Base-by-base conservation (phyloP, 306 rosid species). In the Senna siamea region DNA sequence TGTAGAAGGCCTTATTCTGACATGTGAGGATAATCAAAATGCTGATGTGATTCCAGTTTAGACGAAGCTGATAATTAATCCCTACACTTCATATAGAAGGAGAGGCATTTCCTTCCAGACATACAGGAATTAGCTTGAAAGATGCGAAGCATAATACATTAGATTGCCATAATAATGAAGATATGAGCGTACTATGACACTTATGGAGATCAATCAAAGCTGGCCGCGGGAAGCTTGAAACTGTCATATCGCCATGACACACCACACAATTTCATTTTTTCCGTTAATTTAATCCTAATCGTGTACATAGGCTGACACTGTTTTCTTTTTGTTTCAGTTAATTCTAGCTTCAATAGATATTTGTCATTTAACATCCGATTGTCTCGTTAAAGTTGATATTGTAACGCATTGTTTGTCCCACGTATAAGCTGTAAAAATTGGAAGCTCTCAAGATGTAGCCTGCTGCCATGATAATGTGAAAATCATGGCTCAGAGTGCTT, bases 11-110 rank as follows among this genome's bases (percentile, higher is more conserved):
- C 95, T 95, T 48, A 82, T 95, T 67, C 68, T 95, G 78, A 87
- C 90, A 5, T 87, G 92, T 0, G 99, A 95, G 22, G 97, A 95
- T 44, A 92, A 76, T 77, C 96, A 88, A 73, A 76, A 95, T 69
- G 83, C 84, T 2, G 97, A 95, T 62, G 97, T 92, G 50, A 87
- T 95, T 74, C 96, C 98, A 2, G 99, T 95, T 68, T 95, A 92
- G 87, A 38, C 30, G 30, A 26, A 26, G 30, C 30, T 50, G 53
- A 47, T 50, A n/a, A 50, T 50, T 22, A n/a, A 50, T 4, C 7
- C 54, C 54, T 8, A 70, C 48, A 66, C 32, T n/a, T 12, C 11
- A n/a, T 50, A 15, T 5, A 19, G 63, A 26, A 19, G 11, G 60
- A 57, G 69, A 44, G 57, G 46, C 58, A 74, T 68, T 38, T 65